These are phyloP conservation scores for Cladosporium sp. DNA, from an alignment of 2,329 filamentous ascomycete species.

Conservation along the genomic window DNA sequence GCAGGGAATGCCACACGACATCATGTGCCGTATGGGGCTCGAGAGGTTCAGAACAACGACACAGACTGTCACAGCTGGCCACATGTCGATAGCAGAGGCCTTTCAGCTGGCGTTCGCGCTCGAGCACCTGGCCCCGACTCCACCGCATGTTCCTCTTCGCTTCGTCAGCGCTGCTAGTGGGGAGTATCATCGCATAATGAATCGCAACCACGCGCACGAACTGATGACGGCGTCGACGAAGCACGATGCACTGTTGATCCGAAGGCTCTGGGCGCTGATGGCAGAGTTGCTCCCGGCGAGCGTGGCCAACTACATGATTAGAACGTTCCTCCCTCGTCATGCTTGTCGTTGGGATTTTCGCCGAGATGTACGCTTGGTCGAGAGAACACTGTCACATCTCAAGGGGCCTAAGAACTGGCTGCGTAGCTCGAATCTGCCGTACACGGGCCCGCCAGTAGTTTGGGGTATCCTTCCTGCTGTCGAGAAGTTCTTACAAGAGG, in stretches of 20 bases:
- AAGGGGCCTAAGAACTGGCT: neutral
- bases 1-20: neutral
- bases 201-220: neutral
- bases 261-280: neutral
- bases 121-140: neutral
- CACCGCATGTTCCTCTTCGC: neutral
- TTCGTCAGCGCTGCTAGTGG: neutral
- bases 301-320: neutral
- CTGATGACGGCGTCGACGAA: neutral
- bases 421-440: neutral
- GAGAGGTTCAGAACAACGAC: neutral
- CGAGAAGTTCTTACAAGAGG: neutral
- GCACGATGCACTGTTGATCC: neutral
- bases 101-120: neutral
- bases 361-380: neutral
- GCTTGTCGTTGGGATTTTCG: neutral
- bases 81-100: neutral
- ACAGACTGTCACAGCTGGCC: neutral
- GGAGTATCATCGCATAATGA: neutral
- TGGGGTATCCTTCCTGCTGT: neutral
- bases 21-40: neutral
- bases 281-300: neutral
- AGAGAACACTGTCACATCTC: neutral
- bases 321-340: neutral
- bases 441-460: neutral